Conservation (phyloP, 139 green algal genomes). For the Coelastrella sp. region DNA sequence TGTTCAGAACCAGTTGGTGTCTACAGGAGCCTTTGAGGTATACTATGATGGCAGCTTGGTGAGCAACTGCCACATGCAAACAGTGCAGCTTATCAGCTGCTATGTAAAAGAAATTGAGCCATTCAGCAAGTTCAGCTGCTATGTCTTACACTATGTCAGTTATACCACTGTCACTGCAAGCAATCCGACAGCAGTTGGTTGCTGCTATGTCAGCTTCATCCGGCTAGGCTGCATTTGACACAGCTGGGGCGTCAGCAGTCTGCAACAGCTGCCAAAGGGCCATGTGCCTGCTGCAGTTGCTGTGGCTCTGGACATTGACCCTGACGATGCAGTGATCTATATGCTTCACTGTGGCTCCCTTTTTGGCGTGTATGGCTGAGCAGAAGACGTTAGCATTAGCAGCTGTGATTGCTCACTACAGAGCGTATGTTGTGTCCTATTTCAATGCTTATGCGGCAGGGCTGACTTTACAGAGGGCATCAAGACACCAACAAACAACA, state of each 20-base stretch:
- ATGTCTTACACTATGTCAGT: no score
- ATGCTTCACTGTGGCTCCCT: no score
- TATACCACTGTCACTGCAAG: neutral
- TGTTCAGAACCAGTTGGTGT: conserved; percentile 61
- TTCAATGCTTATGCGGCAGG: no score
- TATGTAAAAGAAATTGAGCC: no score
- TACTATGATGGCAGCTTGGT: conserved; percentile 74
- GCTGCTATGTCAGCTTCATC: neutral
- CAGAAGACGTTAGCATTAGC: no score
- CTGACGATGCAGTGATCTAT: no score
- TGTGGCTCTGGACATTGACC: neutral
- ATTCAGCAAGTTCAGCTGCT: neutral
- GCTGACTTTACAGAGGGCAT: neutral
- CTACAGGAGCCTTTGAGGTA: conserved; percentile 83
- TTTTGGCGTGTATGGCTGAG: no score
- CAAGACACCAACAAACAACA: neutral
- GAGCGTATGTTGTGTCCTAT: no score
- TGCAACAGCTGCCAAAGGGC: neutral
- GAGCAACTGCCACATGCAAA: neutral
- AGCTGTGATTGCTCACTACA: no score
- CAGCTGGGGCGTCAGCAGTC: neutral
- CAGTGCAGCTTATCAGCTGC: neutral
- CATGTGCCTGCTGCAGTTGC: neutral
- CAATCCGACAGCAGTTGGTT: neutral
- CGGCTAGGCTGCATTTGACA: neutral